phyloP scores from a whole-genome alignment of 2,329 filamentous ascomycete species.

The Chalaropsis thielavioides region DNA sequence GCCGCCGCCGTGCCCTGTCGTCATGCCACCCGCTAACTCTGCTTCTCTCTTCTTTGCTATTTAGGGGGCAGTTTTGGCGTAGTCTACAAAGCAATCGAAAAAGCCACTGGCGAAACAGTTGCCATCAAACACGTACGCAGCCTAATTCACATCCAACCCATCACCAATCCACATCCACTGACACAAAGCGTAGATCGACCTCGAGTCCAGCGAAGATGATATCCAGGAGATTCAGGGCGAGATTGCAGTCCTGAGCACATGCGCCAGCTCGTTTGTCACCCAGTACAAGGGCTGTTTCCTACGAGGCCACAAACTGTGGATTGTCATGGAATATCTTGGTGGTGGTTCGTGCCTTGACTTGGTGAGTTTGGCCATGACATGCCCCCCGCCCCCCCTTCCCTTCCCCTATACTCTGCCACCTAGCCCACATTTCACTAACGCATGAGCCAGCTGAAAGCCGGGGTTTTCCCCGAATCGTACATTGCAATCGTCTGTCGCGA shows the following conservation, averaged over 20 bases:
- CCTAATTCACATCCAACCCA: not conserved
- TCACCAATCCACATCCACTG: not conserved
- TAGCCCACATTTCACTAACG: constrained; percentile 13
- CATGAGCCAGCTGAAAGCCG: constrained; percentile 61
- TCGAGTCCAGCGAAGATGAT: constrained; percentile 96
- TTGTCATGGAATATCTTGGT: constrained; percentile 95
- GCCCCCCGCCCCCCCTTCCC: no score
- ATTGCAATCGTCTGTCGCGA: constrained; percentile 92
- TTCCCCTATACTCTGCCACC: not conserved
- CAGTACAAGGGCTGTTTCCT: constrained; percentile 95
- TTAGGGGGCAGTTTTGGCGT: constrained; percentile 87
- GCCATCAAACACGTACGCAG: constrained; percentile 83
- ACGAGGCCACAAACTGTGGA: constrained; percentile 95
- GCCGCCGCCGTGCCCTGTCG: not conserved
- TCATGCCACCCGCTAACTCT: constrained; percentile 9
- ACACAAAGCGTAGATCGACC: constrained; percentile 58
- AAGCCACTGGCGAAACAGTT: constrained; percentile 76
- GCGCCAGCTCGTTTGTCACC: constrained; percentile 83
- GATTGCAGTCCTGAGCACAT: constrained; percentile 88
- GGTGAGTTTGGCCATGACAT: constrained; percentile 35
- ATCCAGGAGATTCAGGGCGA: constrained; percentile 97
- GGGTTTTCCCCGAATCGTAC: constrained; percentile 72
- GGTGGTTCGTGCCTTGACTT: constrained; percentile 91
- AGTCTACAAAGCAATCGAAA: constrained; percentile 93
- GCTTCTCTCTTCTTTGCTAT: constrained; percentile 1